A percentile compares a stretch with the other conserved stretches of the same genome.
Evolutionary conservation across 805 yeast genomes (phyloP).

Genomic region (Brettanomyces sp.): DNA sequence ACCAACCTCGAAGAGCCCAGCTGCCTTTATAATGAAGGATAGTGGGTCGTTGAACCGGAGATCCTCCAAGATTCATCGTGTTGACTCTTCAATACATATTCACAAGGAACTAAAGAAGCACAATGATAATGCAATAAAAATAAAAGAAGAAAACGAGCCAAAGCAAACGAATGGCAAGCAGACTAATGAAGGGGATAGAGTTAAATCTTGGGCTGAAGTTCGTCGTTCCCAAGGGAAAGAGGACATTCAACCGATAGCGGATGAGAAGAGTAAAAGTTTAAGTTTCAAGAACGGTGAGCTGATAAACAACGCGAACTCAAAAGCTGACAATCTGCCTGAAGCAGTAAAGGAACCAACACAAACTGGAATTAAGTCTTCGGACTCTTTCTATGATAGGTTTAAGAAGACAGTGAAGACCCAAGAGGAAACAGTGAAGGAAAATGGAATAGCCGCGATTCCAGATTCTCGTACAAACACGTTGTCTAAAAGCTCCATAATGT

Average conservation of each 20-base stretch:
- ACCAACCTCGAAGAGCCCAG: background rate
- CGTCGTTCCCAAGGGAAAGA: background rate
- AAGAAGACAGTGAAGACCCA: slow-evolving; percentile 9
- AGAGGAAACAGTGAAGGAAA: slow-evolving; percentile 11
- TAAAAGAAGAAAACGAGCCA: background rate
- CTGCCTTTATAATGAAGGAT: background rate
- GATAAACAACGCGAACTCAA: background rate
- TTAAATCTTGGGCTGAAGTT: background rate
- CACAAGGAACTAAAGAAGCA: background rate
- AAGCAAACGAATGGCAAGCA: background rate
- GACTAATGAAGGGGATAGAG: background rate
- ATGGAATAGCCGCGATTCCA: slow-evolving; percentile 16
- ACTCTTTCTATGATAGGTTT: slow-evolving; percentile 11
- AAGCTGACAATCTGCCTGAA: background rate
- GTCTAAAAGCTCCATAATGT: slow-evolving; percentile 4
- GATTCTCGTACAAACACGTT: slow-evolving; percentile 7
- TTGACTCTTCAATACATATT: background rate
- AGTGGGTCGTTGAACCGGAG: background rate
- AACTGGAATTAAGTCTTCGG: slow-evolving; percentile 2
- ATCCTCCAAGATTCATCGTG: background rate
- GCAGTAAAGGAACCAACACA: background rate
- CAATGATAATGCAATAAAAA: no score
- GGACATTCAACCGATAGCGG: background rate
- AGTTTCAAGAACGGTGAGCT: background rate
- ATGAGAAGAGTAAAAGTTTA: background rate